Evolutionary conservation across 129 eudicot species (phyloP).

Genomic region (Tagetes erecta): DNA sequence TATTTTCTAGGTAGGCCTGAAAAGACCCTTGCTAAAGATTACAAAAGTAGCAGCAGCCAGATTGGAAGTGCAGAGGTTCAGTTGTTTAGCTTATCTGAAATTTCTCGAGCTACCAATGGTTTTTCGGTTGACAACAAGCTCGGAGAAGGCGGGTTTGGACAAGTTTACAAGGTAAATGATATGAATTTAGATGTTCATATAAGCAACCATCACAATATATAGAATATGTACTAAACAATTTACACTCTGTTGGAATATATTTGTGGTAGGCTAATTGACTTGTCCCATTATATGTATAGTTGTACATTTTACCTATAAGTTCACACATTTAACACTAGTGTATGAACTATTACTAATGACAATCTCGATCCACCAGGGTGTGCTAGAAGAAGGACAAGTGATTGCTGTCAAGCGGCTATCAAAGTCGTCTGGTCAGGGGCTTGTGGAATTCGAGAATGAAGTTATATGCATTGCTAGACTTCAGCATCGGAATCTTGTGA

Average conservation of each 20-base stretch:
- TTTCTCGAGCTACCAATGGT: constrained; percentile 29
- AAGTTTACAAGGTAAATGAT: constrained; percentile 23
- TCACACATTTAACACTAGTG: not conserved
- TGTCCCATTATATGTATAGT: too few species aligned
- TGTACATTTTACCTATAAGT: too few species aligned
- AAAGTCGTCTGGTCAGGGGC: constrained; percentile 52
- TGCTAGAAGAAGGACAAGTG: constrained; percentile 50
- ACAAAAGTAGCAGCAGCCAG: not conserved
- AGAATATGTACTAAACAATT: too few species aligned
- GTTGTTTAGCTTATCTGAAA: constrained; percentile 13
- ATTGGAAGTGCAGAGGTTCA: constrained; percentile 17
- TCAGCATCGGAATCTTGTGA: constrained; percentile 44
- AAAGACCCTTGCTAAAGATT: not conserved
- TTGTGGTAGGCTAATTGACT: too few species aligned
- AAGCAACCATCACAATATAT: not conserved
- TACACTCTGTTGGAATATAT: too few species aligned
- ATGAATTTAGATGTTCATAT: not conserved
- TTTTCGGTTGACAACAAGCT: constrained; percentile 32
- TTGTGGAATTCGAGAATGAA: constrained; percentile 55
- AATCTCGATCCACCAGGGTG: constrained; percentile 42
- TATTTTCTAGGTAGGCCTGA: not conserved
- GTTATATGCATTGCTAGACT: constrained; percentile 40
- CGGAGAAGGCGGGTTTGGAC: constrained; percentile 43
- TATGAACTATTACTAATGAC: constrained; percentile 1
- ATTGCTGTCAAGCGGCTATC: constrained; percentile 76